Conservation (phyloP, 495 filamentous ascomycete species). For the Penicillium crystallinum region DNA sequence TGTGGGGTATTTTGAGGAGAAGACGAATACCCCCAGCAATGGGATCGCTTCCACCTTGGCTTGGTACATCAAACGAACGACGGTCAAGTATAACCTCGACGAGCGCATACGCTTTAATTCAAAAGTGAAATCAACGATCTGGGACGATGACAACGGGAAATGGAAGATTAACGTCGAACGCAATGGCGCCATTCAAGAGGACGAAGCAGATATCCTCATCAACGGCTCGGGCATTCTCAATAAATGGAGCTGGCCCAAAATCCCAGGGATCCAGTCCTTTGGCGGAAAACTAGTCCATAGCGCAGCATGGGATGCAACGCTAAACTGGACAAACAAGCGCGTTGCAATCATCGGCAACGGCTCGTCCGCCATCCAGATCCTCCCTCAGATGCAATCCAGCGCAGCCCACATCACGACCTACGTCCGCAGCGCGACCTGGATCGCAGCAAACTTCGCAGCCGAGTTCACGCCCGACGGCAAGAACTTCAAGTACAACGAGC, state of each 20-base stretch:
- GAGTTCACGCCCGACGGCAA: conserved; percentile 16
- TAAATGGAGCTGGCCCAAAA: conserved; percentile 51
- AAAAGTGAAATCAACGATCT: too few relatives aligned
- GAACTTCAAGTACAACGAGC: conserved; percentile 36
- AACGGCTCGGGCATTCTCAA: conserved; percentile 54
- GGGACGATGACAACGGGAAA: too few relatives aligned
- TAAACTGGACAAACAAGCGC: conserved; percentile 38
- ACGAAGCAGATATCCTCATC: conserved; percentile 52
- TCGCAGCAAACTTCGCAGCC: conserved; percentile 1
- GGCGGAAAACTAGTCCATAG: conserved; percentile 52
- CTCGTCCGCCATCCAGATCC: conserved; percentile 46
- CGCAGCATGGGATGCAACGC: conserved; percentile 45
- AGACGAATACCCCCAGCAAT: too few relatives aligned
- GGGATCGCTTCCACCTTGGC: too few relatives aligned
- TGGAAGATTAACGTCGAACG: too few relatives aligned
- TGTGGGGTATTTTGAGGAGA: too few relatives aligned
- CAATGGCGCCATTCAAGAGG: conserved; percentile 5
- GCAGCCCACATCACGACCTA: conserved; percentile 29
- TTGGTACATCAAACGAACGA: too few relatives aligned
- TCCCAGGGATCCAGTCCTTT: conserved; percentile 50
- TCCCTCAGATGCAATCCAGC: conserved; percentile 47
- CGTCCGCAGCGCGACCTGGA: conserved; percentile 22
- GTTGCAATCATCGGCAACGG: conserved; percentile 50
- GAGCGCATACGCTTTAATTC: too few relatives aligned
- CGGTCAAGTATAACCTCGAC: too few relatives aligned